Evolutionary conservation across 2,329 filamentous ascomycete species (phyloP), one percentile per base, ranked within the genome.

Genomic region (Trichoderma pleuroti): DNA sequence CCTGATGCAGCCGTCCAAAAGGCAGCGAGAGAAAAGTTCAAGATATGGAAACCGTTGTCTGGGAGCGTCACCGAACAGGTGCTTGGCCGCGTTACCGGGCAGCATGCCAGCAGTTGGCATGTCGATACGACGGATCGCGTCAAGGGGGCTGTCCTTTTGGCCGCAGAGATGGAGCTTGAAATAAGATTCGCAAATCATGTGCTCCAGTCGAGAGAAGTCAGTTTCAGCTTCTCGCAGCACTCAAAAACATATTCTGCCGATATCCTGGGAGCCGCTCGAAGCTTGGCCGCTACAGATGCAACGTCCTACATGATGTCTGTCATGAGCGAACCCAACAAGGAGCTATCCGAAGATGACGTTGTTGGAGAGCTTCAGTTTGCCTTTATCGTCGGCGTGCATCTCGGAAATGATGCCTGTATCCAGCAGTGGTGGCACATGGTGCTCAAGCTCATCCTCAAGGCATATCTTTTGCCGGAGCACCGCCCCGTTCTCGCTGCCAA

Each of bases 361-460:
- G 77, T 88, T 6, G 88, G 87, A 60, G 88, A 91, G 75, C 77
- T 90, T 2, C 88, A 91, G 74, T 86, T 90, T 76, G 84, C 84
- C 54, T 91, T 86, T 74, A 75, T 90, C 5, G 85, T 85, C 0
- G 88, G 88, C 46, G 84, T 86, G 76, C 83, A 87, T 68, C 83
- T 90, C 1, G 85, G 86, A 52, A 91, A 89, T 76, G 80, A 86
- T 54, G 82, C 86, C 10, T 90, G 88, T 73, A 80, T 89, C 56
- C 86, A 89, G 72, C 88, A 91, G 72, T 91, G 88, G 88, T 87
- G 84, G 81, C 83, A 88, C 74, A 82, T 88, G 72, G 77, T 85
- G 4, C 81, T 86, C 49, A 83, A 81, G 61, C 76, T 89, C 39
- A 74, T 88, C 12, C 82, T 90, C 60, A 83, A 84, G 30, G 84